Base-by-base conservation (phyloP, 1,284 basidiomycete species). In the Ustilago bromivora region DNA sequence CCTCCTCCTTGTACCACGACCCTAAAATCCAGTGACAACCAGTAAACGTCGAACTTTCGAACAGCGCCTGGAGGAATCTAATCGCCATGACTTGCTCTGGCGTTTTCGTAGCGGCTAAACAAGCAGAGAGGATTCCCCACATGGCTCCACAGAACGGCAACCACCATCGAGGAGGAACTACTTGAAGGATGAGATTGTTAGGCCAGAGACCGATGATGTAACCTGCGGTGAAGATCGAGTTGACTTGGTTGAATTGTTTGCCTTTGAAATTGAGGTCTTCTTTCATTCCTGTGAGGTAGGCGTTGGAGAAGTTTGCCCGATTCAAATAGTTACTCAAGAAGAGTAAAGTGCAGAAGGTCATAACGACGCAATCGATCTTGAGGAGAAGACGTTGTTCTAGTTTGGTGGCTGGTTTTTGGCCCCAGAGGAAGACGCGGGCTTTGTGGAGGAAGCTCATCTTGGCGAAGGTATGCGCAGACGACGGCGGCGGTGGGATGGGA, bases 231-330 rank as follows among this genome's bases (percentile, higher is more conserved):
- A 85, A 87, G 71, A 82, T 82, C 17, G 84, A 85, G 90, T 91
- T 84, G 71, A 85, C 85, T 76, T 84, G 84, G 78, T 93, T 93
- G 83, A 90, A 91, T 69, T 93, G 89, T 49, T 90, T 91, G 36
- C 92, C 92, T 57, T 88, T 86, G 90, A 93, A 91, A 67, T 89
- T 80, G 38, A 94, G 88, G 53, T 93, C 92, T 85, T 94, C 92
- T 76, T 90, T 91, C 92, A 94, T 93, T 4, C 93, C 93, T 4
- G 92, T 92, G 17, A 94, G 92, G 84, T 92, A 92, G 56, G 70
- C 71, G 57, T 77, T 77, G 57, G 46, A 36, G 52, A 81, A 81
- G 66, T 80, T 80, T 51, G 71, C 65, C 9, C 79, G 57, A 47
- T 80, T 80, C 51, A 81, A 67, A 55, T 81, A 79, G 62, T 79